Base-by-base conservation (phyloP, 208 protist genomes). In the Vickermania ingenoplastis region DNA sequence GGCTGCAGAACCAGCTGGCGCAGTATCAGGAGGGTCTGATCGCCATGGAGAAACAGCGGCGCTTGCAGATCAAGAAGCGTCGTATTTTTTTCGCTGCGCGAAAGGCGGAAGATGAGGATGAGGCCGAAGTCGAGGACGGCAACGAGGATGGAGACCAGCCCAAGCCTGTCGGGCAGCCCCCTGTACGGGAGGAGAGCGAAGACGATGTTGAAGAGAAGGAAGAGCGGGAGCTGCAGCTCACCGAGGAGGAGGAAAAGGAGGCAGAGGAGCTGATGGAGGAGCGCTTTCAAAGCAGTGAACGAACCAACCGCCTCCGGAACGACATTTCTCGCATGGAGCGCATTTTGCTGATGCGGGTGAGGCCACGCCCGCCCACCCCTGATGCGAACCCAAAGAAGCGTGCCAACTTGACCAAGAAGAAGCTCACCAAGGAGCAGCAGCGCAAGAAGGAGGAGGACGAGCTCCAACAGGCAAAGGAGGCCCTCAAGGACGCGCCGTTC, bases 271-370 rank as follows among this genome's bases (percentile, higher is more conserved):
- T 86, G 53, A 69, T 86, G 58, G 59, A 79, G 28, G 78, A 87
- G 17, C 79, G 81, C 57, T 82, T 79, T 69, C 63, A 69, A 65
- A 63, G 63, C 45, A 85, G 71, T 65, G 69, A 67, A 48, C 41
- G 70, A 52, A 76, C 75, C 26, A 56, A 65, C 31, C 56, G 65
- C 24, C 72, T 89, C 59, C 71, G 72, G 4, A 76, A 68, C 7
- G 70, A 76, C 31, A 69, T 85, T n/a, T 75, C 64, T 0, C 67
- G 85, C 57, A 91, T 96, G 84, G 82, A 92, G 63, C 77, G 80
- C 0, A 81, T 94, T 51, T 69, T 96, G 65, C 51, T 73, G n/a
- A 83, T 87, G 79, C 59, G 69, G 5, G 41, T 67, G n/a, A 26
- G 72, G 31, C n/a, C 67, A 31, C 63, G 60, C 21, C 53, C 48